A percentile compares a stretch with the other conserved stretches of the same genome.
Evolutionary conservation across 1,284 basidiomycete genomes (phyloP).

Genomic region (Cutaneotrichosporon sp.): DNA sequence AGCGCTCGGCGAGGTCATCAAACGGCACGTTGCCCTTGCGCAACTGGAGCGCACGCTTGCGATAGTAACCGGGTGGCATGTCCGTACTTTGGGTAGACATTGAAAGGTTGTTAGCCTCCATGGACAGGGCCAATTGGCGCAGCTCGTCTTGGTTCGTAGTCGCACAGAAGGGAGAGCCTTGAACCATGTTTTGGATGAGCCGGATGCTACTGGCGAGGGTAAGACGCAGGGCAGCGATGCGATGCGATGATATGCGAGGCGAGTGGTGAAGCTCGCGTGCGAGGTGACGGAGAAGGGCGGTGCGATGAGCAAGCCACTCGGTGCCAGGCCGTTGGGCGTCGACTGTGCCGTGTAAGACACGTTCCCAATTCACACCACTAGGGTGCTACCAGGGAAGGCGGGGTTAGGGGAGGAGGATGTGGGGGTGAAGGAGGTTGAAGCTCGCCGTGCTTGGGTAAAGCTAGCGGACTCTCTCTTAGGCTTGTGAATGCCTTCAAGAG

Average conservation of each 20-base stretch:
- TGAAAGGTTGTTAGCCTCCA: neutral
- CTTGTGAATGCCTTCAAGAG: conserved; percentile 1
- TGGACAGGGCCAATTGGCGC: neutral
- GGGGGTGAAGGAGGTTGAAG: conserved; percentile 1
- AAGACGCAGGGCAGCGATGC: neutral
- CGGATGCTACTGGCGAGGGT: neutral
- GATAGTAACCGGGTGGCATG: neutral
- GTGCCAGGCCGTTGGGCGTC: neutral
- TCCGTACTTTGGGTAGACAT: neutral
- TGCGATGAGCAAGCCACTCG: neutral
- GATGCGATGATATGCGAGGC: neutral
- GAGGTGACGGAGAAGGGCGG: neutral
- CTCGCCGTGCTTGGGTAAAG: neutral
- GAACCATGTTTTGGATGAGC: neutral
- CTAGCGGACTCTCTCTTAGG: neutral
- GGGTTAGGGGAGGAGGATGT: neutral
- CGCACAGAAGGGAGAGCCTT: neutral
- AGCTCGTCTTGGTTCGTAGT: neutral
- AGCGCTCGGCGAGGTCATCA: neutral
- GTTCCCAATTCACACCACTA: neutral
- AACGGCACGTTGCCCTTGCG: neutral
- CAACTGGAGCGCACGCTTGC: neutral
- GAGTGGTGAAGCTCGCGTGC: neutral
- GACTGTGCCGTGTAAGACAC: neutral
- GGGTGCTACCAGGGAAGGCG: neutral